A percentile compares a stretch with the other conserved stretches of the same genome.
These are phyloP conservation scores for Cyclotella cryptica DNA, from an alignment of 108 stramenopile genomes.

Conservation along the genomic window DNA sequence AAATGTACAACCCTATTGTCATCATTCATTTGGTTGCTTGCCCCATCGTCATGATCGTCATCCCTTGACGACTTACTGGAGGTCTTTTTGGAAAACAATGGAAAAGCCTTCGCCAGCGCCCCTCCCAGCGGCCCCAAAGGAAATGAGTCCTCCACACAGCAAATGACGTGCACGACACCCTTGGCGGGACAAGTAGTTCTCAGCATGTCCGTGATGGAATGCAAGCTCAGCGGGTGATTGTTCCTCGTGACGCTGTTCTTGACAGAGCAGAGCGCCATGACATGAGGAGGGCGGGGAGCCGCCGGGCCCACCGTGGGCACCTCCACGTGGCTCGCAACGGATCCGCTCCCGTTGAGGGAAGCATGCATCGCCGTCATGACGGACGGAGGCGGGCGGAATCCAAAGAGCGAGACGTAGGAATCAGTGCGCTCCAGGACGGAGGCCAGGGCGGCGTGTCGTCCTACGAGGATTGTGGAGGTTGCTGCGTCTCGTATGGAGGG, in stretches of 20 bases:
- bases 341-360: conserved; percentile 11
- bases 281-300: conserved; percentile 47
- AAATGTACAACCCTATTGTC: conserved; percentile 37
- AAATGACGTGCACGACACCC: conserved; percentile 34
- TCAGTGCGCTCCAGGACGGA: conserved; percentile 35
- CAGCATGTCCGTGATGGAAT: conserved; percentile 64
- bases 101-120: conserved; percentile 73
- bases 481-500: conserved; percentile 19
- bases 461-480: conserved; percentile 45
- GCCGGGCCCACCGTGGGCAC: conserved; percentile 52
- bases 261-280: conserved; percentile 36
- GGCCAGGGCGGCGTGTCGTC: conserved; percentile 42
- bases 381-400: conserved; percentile 49
- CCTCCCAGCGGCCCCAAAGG: conserved; percentile 36
- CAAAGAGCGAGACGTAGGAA: conserved; percentile 47
- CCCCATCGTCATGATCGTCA: conserved; percentile 19
- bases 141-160: conserved; percentile 36
- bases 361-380: conserved; percentile 36
- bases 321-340: conserved; percentile 26
- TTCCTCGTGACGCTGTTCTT: conserved; percentile 57
- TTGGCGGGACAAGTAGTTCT: not conserved
- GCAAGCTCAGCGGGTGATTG: conserved; percentile 76
- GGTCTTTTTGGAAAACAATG: conserved; percentile 67
- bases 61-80: not conserved
- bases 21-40: conserved; percentile 13